These are phyloP conservation scores for Zopfochytrium polystomum DNA, from an alignment of 371 early-diverging fungal genomes.

Conservation along the genomic window DNA sequence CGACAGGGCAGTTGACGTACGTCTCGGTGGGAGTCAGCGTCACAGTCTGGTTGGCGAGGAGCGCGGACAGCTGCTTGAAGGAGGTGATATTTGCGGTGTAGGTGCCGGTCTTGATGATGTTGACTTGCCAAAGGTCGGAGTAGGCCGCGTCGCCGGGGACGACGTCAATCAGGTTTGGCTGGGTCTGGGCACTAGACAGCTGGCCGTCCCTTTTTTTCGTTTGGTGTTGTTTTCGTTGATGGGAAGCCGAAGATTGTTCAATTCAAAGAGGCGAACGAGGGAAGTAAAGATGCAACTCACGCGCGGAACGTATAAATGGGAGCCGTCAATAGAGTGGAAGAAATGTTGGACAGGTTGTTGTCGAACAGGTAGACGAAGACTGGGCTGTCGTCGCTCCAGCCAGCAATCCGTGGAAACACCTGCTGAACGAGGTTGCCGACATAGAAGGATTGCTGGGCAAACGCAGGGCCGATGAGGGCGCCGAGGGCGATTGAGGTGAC, in stretches of 20 bases:
- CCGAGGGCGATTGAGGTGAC: no score
- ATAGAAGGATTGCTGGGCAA: no score
- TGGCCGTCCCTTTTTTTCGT: no score
- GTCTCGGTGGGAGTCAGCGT: conserved; percentile 7
- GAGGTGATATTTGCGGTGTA: conserved; percentile 9
- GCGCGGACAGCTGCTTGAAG: conserved; percentile 5
- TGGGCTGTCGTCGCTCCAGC: conserved; percentile 12
- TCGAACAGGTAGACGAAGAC: conserved; percentile 12
- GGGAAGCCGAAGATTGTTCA: no score
- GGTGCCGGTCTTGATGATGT: conserved; percentile 1
- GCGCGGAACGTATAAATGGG: conserved; percentile 20
- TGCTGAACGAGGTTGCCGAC: conserved; percentile 4
- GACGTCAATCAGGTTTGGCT: conserved; percentile 16
- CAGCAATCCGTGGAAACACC: conserved; percentile 12
- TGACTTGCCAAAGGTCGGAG: conserved; percentile 15
- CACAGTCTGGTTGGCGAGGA: background rate
- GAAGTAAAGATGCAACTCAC: conserved; percentile 5
- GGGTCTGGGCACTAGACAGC: no score
- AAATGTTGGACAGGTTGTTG: conserved; percentile 8
- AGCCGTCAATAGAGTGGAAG: conserved; percentile 3
- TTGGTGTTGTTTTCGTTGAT: no score
- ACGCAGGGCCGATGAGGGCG: no score
- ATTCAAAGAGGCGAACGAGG: no score
- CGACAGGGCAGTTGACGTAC: conserved; percentile 19
- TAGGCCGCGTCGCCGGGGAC: conserved; percentile 16